These are phyloP conservation scores for Vanderwaltozyma polyspora DNA, from an alignment of 805 yeast genomes.

Conservation along the genomic window DNA sequence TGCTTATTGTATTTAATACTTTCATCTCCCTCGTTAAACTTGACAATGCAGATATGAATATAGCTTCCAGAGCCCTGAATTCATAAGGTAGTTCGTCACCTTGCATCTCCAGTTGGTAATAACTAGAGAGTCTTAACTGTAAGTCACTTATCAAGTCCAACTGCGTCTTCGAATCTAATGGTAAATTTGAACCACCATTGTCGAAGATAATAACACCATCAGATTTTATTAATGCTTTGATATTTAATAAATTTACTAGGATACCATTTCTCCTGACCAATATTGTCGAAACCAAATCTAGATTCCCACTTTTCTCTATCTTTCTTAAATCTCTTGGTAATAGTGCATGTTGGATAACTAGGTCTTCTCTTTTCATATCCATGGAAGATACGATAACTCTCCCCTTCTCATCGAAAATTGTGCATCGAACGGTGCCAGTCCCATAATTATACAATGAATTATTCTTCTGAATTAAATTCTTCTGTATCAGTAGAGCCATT, in stretches of 20 bases:
- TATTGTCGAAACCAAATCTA: slow-evolving; percentile 63
- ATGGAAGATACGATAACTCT: slow-evolving; percentile 57
- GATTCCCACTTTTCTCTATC: slow-evolving; percentile 58
- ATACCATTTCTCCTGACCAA: slow-evolving; percentile 67
- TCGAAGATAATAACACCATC: slow-evolving; percentile 72
- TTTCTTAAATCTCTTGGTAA: slow-evolving; percentile 86
- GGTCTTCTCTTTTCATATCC: slow-evolving; percentile 61
- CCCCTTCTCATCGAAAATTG: slow-evolving; percentile 65
- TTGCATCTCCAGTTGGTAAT: slow-evolving; percentile 9
- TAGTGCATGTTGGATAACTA: slow-evolving; percentile 63
- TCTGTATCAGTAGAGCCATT: slow-evolving; percentile 28
- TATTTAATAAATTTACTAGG: slow-evolving; percentile 63
- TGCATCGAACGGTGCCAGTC: slow-evolving; percentile 51
- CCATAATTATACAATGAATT: slow-evolving; percentile 26
- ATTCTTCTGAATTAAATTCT: slow-evolving; percentile 29
- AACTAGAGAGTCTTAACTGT: slow-evolving; percentile 14
- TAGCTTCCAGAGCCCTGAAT: slow-evolving; percentile 80
- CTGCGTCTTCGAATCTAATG: slow-evolving; percentile 21
- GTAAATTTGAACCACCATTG: slow-evolving; percentile 19
- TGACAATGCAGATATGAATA: slow-evolving; percentile 67
- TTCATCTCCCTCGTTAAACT: slow-evolving; percentile 80
- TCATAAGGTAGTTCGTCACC: slow-evolving; percentile 61
- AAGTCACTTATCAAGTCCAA: slow-evolving; percentile 18
- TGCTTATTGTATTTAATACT: slow-evolving; percentile 66
- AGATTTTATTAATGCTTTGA: slow-evolving; percentile 66